Evolutionary conservation across 1,139 yeast species (phyloP).

Genomic region (Debaryomyces coudertii): DNA sequence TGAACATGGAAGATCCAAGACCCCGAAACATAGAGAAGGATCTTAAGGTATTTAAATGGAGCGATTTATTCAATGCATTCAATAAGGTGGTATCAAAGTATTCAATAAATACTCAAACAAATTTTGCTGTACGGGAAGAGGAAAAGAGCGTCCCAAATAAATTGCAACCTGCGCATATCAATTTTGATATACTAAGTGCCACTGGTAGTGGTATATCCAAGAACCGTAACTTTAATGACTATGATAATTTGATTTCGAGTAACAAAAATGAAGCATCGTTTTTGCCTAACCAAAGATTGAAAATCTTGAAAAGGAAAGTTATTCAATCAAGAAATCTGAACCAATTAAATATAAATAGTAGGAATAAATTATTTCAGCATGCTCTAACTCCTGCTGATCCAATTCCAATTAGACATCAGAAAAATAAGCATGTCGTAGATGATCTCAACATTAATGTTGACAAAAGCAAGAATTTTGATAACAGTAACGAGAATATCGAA

Average conservation of each 20-base stretch:
- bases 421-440: neutral
- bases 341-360: constrained; percentile 13
- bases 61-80: constrained; percentile 55
- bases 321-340: constrained; percentile 12
- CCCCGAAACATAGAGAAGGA: constrained; percentile 77
- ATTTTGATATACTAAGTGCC: neutral
- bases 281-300: constrained; percentile 31
- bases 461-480: neutral
- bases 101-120: constrained; percentile 19
- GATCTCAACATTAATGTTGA: neutral
- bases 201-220: neutral
- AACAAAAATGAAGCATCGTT: constrained; percentile 15
- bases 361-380: constrained; percentile 22
- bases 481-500: neutral
- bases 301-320: constrained; percentile 27
- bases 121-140: neutral
- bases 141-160: neutral
- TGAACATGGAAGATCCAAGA: constrained; percentile 67
- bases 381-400: constrained; percentile 30
- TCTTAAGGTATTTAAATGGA: constrained; percentile 70
- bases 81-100: constrained; percentile 67
- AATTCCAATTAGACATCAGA: constrained; percentile 16
- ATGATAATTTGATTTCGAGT: neutral
- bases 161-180: neutral
- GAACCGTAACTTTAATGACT: neutral